These are phyloP conservation scores for Diaporthe sp. DNA, from an alignment of 2,329 filamentous ascomycete species.

Conservation along the genomic window DNA sequence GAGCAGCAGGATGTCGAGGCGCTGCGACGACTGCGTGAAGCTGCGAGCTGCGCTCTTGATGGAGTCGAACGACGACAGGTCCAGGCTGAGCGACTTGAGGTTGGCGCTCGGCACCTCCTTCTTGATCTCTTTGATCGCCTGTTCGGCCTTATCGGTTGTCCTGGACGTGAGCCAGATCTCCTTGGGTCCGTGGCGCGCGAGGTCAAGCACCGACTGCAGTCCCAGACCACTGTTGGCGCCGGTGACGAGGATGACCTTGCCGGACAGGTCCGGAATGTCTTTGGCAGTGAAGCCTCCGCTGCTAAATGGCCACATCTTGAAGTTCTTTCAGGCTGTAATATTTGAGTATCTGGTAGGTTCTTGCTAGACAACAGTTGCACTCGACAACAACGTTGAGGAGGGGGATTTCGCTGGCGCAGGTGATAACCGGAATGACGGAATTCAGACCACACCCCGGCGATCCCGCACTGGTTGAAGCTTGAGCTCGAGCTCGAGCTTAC, in stretches of 20 bases:
- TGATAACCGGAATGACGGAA: constrained; percentile 1
- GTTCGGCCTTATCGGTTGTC: constrained; percentile 53
- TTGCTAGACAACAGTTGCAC: neutral
- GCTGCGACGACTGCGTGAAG: constrained; percentile 49
- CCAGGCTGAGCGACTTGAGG: constrained; percentile 56
- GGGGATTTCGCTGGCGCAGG: too few relatives aligned
- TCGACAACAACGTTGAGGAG: neutral
- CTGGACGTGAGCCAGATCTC: constrained; percentile 52
- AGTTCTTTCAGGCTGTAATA: neutral
- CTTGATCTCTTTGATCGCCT: constrained; percentile 55
- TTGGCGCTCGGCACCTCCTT: constrained; percentile 41
- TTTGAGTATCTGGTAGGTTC: neutral
- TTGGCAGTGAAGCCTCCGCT: constrained; percentile 49
- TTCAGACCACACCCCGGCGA: neutral
- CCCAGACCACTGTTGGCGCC: constrained; percentile 66
- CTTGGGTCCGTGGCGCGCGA: constrained; percentile 55
- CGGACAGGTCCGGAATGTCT: constrained; percentile 56
- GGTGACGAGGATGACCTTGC: constrained; percentile 62
- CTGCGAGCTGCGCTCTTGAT: constrained; percentile 56
- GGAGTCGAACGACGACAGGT: constrained; percentile 60
- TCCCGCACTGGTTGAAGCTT: neutral
- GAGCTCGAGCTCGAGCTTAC: neutral
- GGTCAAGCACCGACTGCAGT: constrained; percentile 57
- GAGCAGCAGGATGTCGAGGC: constrained; percentile 49
- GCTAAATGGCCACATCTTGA: constrained; percentile 37